Evolutionary conservation across 257 asterid species (phyloP), one percentile per base, ranked within the genome.

Genomic region (Osmanthus fragrans): DNA sequence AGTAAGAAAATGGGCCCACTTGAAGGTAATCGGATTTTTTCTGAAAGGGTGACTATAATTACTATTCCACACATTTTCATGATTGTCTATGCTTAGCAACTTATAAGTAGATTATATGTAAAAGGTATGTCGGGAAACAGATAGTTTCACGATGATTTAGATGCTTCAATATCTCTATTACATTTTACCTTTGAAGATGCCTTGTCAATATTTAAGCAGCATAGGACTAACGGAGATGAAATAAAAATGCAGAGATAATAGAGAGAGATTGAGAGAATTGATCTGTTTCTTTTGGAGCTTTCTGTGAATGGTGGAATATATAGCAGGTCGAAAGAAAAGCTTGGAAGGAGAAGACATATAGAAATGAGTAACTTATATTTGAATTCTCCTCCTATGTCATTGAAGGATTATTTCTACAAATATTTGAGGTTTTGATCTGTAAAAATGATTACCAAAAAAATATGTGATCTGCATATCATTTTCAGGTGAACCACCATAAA

Each of bases 311-410:
- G 81, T 66, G 76, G 75, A 66, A 68, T 40, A 40, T 21, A 68
- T 70, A 71, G 74, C 68, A 71, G 82, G 82, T 66, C 49, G 75
- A 77, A 79, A 36, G 51, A 21, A 78, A 84, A 75, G 73, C 36
- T 45, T 15, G 75, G 78, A 73, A 42, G 63, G 76, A 29, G 67
- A 75, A 51, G 71, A 40, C 47, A 69, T 82, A 80, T 83, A 63
- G 80, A 47, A 80, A 73, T 70, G 71, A 34, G 82, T 82, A 76
- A 82, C 87, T 80, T 87, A 37, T 84, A 64, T 77, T 23, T 78
- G 70, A 78, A 78, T 81, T 78, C 79, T 79, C 49, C 49, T 42
- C 70, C 42, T 72, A 8, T 71, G 34, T 34, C 49, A 73, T 66
- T 42, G 45, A 49, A 45, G 21, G 68, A 60, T 30, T 23, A 9